A percentile compares a stretch with the other conserved stretches of the same genome.
Evolutionary conservation across 2,329 filamentous ascomycete species (phyloP).

Genomic region (Aspergillus aculeatus): DNA sequence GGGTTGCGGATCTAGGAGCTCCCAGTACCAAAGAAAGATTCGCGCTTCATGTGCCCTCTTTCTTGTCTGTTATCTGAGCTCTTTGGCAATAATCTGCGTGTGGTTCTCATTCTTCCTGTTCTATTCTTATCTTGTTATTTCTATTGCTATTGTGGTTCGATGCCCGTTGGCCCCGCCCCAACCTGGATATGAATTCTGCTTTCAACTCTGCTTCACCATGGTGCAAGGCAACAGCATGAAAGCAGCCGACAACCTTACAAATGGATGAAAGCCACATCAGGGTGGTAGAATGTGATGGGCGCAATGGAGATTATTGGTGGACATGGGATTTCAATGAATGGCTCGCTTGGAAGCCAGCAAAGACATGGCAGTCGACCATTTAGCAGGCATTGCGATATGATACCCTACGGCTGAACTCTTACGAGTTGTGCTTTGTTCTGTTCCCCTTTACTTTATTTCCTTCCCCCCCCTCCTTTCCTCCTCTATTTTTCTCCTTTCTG

Average conservation of each 20-base stretch:
- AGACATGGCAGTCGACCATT: conserved; percentile 38
- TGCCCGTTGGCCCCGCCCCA: conserved; percentile 4
- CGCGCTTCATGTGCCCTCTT: conserved; percentile 1
- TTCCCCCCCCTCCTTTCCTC: no score
- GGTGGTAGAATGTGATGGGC: not conserved
- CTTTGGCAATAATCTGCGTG: conserved; percentile 10
- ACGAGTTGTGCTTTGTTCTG: conserved; percentile 24
- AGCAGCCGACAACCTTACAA: not conserved
- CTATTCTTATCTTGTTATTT: conserved; percentile 5
- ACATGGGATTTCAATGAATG: not conserved
- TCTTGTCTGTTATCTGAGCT: conserved; percentile 11
- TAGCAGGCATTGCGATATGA: conserved; percentile 46
- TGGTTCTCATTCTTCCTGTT: not conserved
- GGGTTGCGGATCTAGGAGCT: conserved; percentile 13
- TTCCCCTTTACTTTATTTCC: not conserved
- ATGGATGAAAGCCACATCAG: not conserved
- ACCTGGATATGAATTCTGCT: conserved; percentile 3
- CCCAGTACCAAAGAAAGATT: conserved; percentile 16
- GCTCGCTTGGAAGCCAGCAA: not conserved
- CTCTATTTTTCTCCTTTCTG: not conserved
- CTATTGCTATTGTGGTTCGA: conserved; percentile 7
- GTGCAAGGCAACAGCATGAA: not conserved
- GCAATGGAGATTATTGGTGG: not conserved
- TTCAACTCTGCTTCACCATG: not conserved
- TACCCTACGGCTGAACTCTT: conserved; percentile 42